Percentiles rank a stretch among this genome's conserved stretches.
Evolutionary conservation across 371 early-diverging fungal species (phyloP).

Genomic region (Smittium culicis): DNA sequence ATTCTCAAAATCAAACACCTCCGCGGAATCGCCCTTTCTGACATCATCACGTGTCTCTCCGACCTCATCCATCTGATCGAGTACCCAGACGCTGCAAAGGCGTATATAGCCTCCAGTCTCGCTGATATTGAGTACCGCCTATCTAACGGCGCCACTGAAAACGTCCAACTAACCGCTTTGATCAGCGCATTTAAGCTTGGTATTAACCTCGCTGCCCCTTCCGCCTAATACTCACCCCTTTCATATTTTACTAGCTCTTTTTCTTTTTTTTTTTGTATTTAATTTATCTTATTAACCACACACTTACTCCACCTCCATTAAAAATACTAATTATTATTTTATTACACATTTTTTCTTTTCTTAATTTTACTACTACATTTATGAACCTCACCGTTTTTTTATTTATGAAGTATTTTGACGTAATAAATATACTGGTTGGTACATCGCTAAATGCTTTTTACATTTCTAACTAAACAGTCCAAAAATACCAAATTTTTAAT

Average conservation of each 20-base stretch:
- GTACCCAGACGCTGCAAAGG: slow-evolving; percentile 46
- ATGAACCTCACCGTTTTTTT: no score
- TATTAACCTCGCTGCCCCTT: slow-evolving; percentile 39
- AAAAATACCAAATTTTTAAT: no score
- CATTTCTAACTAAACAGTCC: no score
- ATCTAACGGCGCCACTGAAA: slow-evolving; percentile 64
- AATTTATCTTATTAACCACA: slow-evolving; percentile 86
- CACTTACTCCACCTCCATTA: slow-evolving; percentile 66
- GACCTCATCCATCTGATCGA: slow-evolving; percentile 45
- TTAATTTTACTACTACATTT: no score
- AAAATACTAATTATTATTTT: no score
- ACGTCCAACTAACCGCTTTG: slow-evolving; percentile 63
- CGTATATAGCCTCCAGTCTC: slow-evolving; percentile 55
- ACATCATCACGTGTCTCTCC: slow-evolving; percentile 67
- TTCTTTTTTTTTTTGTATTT: slow-evolving; percentile 75
- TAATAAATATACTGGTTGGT: no score
- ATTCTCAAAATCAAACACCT: slow-evolving; percentile 59
- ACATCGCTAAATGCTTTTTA: no score
- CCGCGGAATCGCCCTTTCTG: slow-evolving; percentile 76
- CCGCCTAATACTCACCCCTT: neutral
- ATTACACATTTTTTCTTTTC: no score
- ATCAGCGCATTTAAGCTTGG: slow-evolving; percentile 65
- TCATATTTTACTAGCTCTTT: slow-evolving; percentile 56
- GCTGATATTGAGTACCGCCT: slow-evolving; percentile 82
- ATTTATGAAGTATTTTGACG: no score